Evolutionary conservation across 1,139 yeast genomes (phyloP).

Genomic region (Scheffersomyces quercinus): DNA sequence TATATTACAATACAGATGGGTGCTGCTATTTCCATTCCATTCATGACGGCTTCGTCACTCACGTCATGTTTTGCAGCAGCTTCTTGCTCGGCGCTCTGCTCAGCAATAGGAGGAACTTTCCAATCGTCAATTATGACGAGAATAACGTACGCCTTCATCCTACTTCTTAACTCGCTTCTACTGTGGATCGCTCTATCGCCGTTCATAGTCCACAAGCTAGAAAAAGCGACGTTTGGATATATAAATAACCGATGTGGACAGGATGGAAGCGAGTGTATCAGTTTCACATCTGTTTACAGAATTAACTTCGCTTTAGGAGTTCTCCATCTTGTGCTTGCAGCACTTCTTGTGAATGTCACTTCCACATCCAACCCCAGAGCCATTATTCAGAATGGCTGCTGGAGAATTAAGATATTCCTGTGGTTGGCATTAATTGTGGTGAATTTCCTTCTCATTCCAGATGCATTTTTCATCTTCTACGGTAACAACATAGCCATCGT

Average conservation of each 20-base stretch:
- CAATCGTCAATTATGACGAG: conserved; percentile 68
- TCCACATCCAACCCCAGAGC: conserved; percentile 82
- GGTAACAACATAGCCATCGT: conserved; percentile 88
- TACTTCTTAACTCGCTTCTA: conserved; percentile 73
- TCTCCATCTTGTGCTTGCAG: conserved; percentile 73
- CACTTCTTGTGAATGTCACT: conserved; percentile 67
- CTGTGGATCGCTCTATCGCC: conserved; percentile 93
- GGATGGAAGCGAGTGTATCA: conserved; percentile 83
- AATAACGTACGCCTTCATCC: conserved; percentile 77
- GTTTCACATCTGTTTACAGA: conserved; percentile 91
- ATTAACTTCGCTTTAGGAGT: conserved; percentile 85
- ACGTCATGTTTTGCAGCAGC: conserved; percentile 89
- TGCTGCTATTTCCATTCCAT: conserved; percentile 73
- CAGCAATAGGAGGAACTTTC: conserved; percentile 61
- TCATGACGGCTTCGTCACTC: conserved; percentile 63
- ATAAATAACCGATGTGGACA: conserved; percentile 64
- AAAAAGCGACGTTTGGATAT: conserved; percentile 68
- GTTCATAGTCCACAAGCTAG: conserved; percentile 74
- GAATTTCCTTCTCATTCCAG: conserved; percentile 77
- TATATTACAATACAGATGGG: conserved; percentile 57
- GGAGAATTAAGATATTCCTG: conserved; percentile 73
- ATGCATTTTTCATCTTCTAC: conserved; percentile 81
- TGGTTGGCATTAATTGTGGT: conserved; percentile 61
- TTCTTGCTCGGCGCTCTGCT: conserved; percentile 67
- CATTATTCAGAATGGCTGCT: conserved; percentile 83